Conservation (phyloP, 768 basidiomycete species). For the Boletellus ananiceps region DNA sequence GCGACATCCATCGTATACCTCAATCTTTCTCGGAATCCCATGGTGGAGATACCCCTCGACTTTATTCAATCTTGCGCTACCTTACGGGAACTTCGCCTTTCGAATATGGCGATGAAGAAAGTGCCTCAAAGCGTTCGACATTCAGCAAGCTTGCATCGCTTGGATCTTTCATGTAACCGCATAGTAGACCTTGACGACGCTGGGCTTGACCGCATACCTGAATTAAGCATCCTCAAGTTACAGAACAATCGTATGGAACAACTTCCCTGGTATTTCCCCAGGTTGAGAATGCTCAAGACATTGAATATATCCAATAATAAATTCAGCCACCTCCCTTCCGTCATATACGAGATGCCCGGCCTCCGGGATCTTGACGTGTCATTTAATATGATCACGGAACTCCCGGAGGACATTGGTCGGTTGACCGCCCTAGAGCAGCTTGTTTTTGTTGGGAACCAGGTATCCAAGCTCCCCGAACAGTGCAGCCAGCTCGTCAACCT, state of each 20-base stretch:
- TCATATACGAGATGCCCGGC: slow-evolving; percentile 66
- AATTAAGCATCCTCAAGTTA: slow-evolving; percentile 62
- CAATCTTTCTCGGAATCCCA: slow-evolving; percentile 89
- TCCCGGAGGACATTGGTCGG: slow-evolving; percentile 76
- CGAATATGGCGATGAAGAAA: slow-evolving; percentile 91
- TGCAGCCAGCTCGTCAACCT: slow-evolving; percentile 55
- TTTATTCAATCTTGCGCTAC: slow-evolving; percentile 86
- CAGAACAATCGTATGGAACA: slow-evolving; percentile 91
- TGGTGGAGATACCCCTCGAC: slow-evolving; percentile 94
- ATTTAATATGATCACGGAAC: slow-evolving; percentile 81
- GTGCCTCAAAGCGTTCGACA: slow-evolving; percentile 82
- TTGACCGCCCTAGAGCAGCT: slow-evolving; percentile 67
- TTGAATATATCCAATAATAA: slow-evolving; percentile 97
- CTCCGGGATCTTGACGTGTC: slow-evolving; percentile 89
- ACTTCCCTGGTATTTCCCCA: slow-evolving; percentile 81
- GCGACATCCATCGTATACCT: slow-evolving; percentile 82
- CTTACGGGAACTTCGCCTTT: slow-evolving; percentile 80
- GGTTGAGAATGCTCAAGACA: slow-evolving; percentile 62
- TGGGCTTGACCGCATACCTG: slow-evolving; percentile 69
- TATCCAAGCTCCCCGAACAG: slow-evolving; percentile 65
- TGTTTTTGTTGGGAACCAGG: slow-evolving; percentile 80
- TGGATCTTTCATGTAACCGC: slow-evolving; percentile 90
- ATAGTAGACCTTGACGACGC: slow-evolving; percentile 87
- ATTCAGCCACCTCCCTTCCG: slow-evolving; percentile 68
- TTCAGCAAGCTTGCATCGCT: slow-evolving; percentile 63